A percentile compares a stretch with the other conserved stretches of the same genome.
phyloP scores from a whole-genome alignment of 352 stramenopile species.

The Phytophthora nicotianae region DNA sequence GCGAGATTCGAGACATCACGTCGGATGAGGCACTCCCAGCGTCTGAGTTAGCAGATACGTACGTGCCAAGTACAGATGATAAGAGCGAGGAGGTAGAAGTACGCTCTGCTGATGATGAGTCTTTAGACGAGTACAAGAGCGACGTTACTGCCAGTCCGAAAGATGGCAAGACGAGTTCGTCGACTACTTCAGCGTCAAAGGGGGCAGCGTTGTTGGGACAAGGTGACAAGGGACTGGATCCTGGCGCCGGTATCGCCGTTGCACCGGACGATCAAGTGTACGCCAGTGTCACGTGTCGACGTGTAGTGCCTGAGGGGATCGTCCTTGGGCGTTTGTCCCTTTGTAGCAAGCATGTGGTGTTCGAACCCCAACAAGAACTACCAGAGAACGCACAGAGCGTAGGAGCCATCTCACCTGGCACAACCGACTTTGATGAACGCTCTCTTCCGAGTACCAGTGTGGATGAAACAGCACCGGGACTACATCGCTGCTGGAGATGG shows the following conservation, averaged over 20 bases:
- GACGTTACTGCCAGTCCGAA: slow-evolving; percentile 8
- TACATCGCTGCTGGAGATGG: slow-evolving; percentile 82
- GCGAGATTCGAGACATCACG: slow-evolving; percentile 84
- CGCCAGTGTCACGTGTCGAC: slow-evolving; percentile 60
- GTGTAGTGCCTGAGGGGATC: slow-evolving; percentile 79
- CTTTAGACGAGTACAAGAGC: slow-evolving; percentile 31
- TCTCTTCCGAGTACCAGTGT: slow-evolving; percentile 16
- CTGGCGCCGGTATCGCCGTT: slow-evolving; percentile 65
- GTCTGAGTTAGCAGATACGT: slow-evolving; percentile 33
- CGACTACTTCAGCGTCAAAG: slow-evolving; percentile 17
- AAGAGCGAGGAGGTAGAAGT: slow-evolving; percentile 17
- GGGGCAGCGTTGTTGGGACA: slow-evolving; percentile 26
- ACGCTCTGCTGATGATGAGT: slow-evolving; percentile 22
- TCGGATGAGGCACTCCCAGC: slow-evolving; percentile 43
- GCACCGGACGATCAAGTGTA: slow-evolving; percentile 68
- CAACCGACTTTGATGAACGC: slow-evolving; percentile 29
- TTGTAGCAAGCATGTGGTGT: slow-evolving; percentile 64
- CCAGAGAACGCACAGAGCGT: slow-evolving; percentile 14
- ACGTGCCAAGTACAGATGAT: slow-evolving; percentile 31
- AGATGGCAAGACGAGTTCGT: slow-evolving; percentile 2
- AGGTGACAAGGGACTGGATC: slow-evolving; percentile 68
- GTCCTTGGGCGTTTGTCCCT: slow-evolving; percentile 72
- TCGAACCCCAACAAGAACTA: slow-evolving; percentile 54
- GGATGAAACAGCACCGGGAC: slow-evolving; percentile 68
- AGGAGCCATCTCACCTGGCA: slow-evolving; percentile 8